phyloP scores from a whole-genome alignment of 2,329 filamentous ascomycete species.

The Passalora sequoiae region DNA sequence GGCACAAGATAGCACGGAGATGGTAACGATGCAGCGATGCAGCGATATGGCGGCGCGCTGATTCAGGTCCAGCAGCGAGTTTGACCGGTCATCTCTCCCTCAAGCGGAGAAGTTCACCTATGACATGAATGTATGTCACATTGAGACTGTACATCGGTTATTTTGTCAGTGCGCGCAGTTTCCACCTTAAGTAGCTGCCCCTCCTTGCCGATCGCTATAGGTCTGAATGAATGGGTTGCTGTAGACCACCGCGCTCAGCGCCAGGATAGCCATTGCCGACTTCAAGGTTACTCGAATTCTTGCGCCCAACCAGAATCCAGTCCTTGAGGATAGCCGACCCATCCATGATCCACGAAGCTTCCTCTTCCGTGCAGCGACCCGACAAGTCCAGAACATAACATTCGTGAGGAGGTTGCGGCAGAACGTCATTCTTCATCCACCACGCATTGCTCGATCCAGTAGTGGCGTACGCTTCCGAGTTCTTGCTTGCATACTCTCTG shows the following conservation, averaged over 20 bases:
- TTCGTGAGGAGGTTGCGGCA: slow-evolving; percentile 24
- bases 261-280: background rate
- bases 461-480: slow-evolving; percentile 22
- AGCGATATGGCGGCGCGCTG: too few relatives aligned
- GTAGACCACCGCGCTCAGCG: slow-evolving; percentile 19
- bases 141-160: too few relatives aligned
- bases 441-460: slow-evolving; percentile 27
- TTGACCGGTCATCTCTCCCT: too few relatives aligned
- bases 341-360: slow-evolving; percentile 27
- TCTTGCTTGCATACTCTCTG: slow-evolving; percentile 11
- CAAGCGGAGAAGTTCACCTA: too few relatives aligned
- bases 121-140: too few relatives aligned
- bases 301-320: slow-evolving; percentile 28
- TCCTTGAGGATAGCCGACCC: slow-evolving; percentile 30
- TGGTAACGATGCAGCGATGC: too few relatives aligned
- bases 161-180: too few relatives aligned
- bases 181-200: too few relatives aligned
- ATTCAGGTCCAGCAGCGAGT: too few relatives aligned
- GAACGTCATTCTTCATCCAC: slow-evolving; percentile 31
- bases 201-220: too few relatives aligned
- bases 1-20: too few relatives aligned
- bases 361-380: slow-evolving; percentile 25
- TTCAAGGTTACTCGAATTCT: slow-evolving; percentile 1
- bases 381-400: slow-evolving; percentile 26
- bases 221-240: background rate